Evolutionary conservation across 2,329 filamentous ascomycete genomes (phyloP).

Genomic region (Neoascochyta sp.): DNA sequence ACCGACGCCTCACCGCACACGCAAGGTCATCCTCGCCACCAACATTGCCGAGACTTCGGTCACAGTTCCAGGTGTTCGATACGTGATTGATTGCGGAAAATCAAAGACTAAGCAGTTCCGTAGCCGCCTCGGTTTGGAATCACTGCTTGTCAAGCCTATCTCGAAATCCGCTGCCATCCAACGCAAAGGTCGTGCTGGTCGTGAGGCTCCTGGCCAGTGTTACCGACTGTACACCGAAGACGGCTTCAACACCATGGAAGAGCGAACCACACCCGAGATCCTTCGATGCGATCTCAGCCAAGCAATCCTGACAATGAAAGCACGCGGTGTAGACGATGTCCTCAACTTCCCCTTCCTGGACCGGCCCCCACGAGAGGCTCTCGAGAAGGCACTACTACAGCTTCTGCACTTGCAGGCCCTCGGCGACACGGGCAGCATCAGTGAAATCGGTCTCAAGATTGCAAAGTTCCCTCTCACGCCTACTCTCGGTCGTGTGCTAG

Average conservation of each 20-base stretch:
- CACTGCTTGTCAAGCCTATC: conserved; percentile 82
- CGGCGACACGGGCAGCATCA: conserved; percentile 68
- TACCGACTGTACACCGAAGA: conserved; percentile 83
- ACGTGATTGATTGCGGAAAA: conserved; percentile 89
- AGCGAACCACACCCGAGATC: conserved; percentile 82
- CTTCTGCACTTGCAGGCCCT: conserved; percentile 76
- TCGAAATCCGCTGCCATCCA: conserved; percentile 93
- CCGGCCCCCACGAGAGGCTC: conserved; percentile 68
- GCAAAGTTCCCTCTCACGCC: conserved; percentile 80
- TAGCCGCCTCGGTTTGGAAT: conserved; percentile 79
- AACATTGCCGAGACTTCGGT: conserved; percentile 99
- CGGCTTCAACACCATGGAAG: conserved; percentile 65
- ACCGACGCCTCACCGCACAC: conserved; percentile 67
- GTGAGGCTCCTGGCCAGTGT: conserved; percentile 87
- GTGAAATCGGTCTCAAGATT: conserved; percentile 68
- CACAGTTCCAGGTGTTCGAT: conserved; percentile 87
- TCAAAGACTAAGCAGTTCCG: conserved; percentile 93
- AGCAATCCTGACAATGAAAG: conserved; percentile 89
- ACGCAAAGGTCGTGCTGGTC: conserved; percentile 83
- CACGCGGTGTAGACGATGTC: conserved; percentile 78
- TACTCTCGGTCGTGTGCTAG: conserved; percentile 72
- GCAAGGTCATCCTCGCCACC: conserved; percentile 88
- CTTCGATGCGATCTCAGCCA: conserved; percentile 83
- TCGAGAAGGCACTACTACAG: conserved; percentile 78
- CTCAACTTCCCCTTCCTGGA: conserved; percentile 82